These are phyloP conservation scores for Pichia manshurica DNA, from an alignment of 805 yeast species.

Conservation along the genomic window DNA sequence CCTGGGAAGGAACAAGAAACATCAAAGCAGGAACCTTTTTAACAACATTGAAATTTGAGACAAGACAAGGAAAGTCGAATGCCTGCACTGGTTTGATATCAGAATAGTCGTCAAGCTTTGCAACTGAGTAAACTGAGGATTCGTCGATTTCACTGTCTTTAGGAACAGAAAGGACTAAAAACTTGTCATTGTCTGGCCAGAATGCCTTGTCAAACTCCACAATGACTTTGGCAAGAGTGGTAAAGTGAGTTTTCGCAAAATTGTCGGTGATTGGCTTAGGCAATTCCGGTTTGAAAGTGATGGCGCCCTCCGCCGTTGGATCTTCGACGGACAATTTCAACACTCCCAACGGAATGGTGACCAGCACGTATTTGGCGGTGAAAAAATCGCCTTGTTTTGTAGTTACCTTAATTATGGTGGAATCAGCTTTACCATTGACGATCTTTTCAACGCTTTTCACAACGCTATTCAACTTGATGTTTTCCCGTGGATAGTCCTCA, in stretches of 20 bases:
- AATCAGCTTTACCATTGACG: conserved; percentile 4
- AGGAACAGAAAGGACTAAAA: conserved; percentile 25
- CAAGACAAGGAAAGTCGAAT: conserved; percentile 28
- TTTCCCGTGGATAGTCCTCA: conserved; percentile 21
- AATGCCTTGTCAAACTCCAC: conserved; percentile 39
- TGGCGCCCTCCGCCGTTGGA: conserved; percentile 24
- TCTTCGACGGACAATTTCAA: conserved; percentile 31
- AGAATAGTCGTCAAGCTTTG: not conserved
- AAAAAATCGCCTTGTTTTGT: conserved; percentile 18
- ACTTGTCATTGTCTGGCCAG: conserved; percentile 37
- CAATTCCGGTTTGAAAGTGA: conserved; percentile 31
- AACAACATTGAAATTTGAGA: conserved; percentile 24
- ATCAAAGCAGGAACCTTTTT: conserved; percentile 35
- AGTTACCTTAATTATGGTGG: conserved; percentile 13
- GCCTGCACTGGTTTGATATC: conserved; percentile 14
- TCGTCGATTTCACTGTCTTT: conserved; percentile 15
- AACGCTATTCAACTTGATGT: conserved; percentile 18
- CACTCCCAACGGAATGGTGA: conserved; percentile 46
- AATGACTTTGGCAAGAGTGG: conserved; percentile 40
- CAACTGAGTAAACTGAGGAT: not conserved
- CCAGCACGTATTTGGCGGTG: conserved; percentile 35
- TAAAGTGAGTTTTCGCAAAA: conserved; percentile 31
- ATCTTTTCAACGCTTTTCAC: conserved; percentile 28
- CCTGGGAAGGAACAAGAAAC: conserved; percentile 43
- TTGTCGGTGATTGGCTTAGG: conserved; percentile 29